Evolutionary conservation across 2,329 filamentous ascomycete species (phyloP), one percentile per base, ranked within the genome.

Genomic region (Penicillium frequentans): DNA sequence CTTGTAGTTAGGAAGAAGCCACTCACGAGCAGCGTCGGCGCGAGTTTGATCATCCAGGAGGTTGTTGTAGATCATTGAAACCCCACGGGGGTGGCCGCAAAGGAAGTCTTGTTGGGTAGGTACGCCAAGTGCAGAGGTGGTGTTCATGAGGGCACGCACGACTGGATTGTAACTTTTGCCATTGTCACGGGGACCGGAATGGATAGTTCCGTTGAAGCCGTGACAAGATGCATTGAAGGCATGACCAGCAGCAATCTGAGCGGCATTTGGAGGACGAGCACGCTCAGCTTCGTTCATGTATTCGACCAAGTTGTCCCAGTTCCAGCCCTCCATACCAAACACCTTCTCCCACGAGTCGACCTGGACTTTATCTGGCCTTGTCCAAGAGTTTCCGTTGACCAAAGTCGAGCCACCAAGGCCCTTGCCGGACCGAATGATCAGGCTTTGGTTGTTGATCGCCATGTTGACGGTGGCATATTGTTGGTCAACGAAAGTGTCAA

Each of bases 211-310:
- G 9, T 68, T 66, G 6, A 45, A 35, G 4, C 66, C 64, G 27
- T 71, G 68, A 26, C 65, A 70, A 14, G 49, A 21, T 11, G 62
- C 33, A 21, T 70, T 51, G 29, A 59, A 68, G 52, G 37, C 58
- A 29, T 68, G 62, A 2, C 66, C 66, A n/a, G 64, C 63, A 10
- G 52, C 59, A 24, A 66, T 55, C 33, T 68, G 55, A 9, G 39
- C 51, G 5, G 55, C 47, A 21, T 42, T 68, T 1, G 69, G 69
- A 9, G 39, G 11, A 23, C 66, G 66, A 8, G 53, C 26, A 3
- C 10, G 11, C 49, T 71, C 69, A 3, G 56, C 69, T 69, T 81
- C 79, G 39, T 73, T 70, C 64, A 83, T 83, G 57, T 83, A 83
- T 0, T 74, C 75, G 3, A 80, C 55, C 3, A 84, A 61, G 37